A percentile compares a stretch with the other conserved stretches of the same genome.
Evolutionary conservation across 345 rosid genomes (phyloP).

Genomic region (Cardamine occulta): DNA sequence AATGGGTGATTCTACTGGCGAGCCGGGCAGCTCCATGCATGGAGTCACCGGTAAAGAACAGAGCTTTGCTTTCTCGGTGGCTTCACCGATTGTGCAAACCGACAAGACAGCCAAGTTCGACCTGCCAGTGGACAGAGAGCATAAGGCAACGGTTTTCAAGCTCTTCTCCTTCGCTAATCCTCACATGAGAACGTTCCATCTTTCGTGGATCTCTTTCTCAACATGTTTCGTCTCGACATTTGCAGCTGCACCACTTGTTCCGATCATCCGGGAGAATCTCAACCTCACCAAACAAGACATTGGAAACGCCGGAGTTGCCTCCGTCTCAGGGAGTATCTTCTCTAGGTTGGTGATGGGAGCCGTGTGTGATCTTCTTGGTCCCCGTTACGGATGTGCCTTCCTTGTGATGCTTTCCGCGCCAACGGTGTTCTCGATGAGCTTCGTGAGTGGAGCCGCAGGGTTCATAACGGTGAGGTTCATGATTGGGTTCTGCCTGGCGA

Average conservation of each 20-base stretch:
- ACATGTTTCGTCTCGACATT: constrained; percentile 81
- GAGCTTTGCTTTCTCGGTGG: constrained; percentile 60
- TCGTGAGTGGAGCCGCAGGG: constrained; percentile 54
- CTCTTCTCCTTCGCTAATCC: constrained; percentile 66
- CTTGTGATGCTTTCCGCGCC: constrained; percentile 76
- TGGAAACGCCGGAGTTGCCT: constrained; percentile 82
- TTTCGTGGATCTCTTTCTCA: constrained; percentile 84
- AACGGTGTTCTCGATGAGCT: constrained; percentile 74
- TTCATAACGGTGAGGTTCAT: constrained; percentile 70
- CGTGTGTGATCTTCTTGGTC: constrained; percentile 69
- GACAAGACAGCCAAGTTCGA: constrained; percentile 60
- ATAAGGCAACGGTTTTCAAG: constrained; percentile 68
- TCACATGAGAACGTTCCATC: constrained; percentile 81
- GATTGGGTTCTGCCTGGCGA: constrained; percentile 85
- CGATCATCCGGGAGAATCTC: constrained; percentile 77
- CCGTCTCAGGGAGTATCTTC: constrained; percentile 78
- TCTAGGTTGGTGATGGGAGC: constrained; percentile 88
- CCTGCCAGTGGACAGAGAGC: constrained; percentile 70
- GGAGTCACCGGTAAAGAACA: constrained; percentile 70
- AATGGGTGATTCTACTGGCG: constrained; percentile 40
- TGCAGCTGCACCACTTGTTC: constrained; percentile 83
- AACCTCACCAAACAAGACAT: constrained; percentile 63
- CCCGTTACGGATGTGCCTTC: constrained; percentile 74
- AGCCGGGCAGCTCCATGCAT: constrained; percentile 77
- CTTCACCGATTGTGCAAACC: constrained; percentile 53